phyloP scores from a whole-genome alignment of 148 eudicot species.

The Rhododendron mucronatum region DNA sequence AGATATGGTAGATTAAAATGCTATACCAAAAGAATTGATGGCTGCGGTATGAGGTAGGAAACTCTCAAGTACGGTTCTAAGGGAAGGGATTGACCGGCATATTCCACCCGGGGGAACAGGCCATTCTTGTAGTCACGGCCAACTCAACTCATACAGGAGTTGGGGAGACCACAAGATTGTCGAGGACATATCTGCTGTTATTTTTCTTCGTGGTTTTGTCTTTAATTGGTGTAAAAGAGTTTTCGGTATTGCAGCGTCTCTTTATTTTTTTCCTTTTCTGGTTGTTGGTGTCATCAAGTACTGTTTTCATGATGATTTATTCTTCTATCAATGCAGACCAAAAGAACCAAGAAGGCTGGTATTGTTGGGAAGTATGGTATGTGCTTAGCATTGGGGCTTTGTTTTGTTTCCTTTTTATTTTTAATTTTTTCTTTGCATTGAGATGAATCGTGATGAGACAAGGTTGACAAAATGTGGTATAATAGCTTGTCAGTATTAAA shows the following conservation, averaged over 20 bases:
- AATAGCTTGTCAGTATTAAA: not conserved
- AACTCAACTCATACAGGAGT: not conserved
- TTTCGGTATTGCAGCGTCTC: not conserved
- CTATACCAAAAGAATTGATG: no score
- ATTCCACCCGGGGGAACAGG: no score
- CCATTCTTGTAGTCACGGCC: not conserved
- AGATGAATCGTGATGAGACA: not conserved
- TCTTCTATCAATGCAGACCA: constrained; percentile 11
- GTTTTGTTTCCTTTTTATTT: not conserved
- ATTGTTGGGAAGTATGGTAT: constrained; percentile 16
- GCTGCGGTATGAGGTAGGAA: no score
- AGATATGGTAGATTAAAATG: no score
- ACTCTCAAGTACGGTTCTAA: no score
- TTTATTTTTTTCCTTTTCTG: not conserved
- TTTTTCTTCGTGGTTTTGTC: not conserved
- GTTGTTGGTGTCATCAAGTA: not conserved
- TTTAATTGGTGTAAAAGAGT: not conserved
- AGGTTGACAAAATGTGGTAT: not conserved
- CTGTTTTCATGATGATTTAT: not conserved
- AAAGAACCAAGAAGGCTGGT: constrained; percentile 17
- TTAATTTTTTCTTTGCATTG: not conserved
- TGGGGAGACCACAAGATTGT: not conserved
- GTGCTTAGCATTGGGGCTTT: constrained; percentile 2
- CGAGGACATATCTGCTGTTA: not conserved
- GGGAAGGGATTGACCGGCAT: no score